Evolutionary conservation across 805 yeast species (phyloP).

Genomic region (Candida multigemmis): DNA sequence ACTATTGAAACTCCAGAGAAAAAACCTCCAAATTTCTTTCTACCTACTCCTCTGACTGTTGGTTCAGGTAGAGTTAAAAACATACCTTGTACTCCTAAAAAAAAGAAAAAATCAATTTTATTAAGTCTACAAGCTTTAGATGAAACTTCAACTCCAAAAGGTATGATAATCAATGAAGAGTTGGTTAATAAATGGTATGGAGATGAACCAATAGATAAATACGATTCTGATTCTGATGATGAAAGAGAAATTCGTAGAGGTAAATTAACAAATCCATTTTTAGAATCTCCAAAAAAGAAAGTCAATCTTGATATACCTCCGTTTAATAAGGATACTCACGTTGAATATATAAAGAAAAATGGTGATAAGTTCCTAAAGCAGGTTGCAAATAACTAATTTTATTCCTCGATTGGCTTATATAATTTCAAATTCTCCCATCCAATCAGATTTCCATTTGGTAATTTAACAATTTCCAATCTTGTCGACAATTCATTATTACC

Average conservation of each 20-base stretch:
- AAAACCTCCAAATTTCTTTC: no score
- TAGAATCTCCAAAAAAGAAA: constrained; percentile 4
- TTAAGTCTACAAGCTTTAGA: background rate
- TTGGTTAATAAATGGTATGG: constrained; percentile 17
- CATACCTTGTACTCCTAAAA: no score
- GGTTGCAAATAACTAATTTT: constrained; percentile 2
- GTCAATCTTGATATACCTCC: background rate
- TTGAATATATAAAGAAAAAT: background rate
- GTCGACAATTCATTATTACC: constrained; percentile 23
- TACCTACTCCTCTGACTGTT: no score
- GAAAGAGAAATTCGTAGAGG: constrained; percentile 8
- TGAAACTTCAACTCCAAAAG: constrained; percentile 26
- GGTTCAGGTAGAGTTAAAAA: no score
- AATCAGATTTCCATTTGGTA: constrained; percentile 32
- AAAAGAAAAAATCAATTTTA: no score
- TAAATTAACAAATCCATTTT: constrained; percentile 27
- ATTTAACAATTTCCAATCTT: constrained; percentile 28
- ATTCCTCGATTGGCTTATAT: constrained; percentile 8
- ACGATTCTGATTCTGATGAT: constrained; percentile 4
- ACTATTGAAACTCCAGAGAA: no score
- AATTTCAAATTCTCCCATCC: constrained; percentile 37
- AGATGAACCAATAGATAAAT: constrained; percentile 1
- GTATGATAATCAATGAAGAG: constrained; percentile 22
- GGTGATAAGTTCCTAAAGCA: background rate
- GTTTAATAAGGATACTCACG: background rate